Evolutionary conservation across 345 rosid species (phyloP).

Genomic region (Salix udensis): DNA sequence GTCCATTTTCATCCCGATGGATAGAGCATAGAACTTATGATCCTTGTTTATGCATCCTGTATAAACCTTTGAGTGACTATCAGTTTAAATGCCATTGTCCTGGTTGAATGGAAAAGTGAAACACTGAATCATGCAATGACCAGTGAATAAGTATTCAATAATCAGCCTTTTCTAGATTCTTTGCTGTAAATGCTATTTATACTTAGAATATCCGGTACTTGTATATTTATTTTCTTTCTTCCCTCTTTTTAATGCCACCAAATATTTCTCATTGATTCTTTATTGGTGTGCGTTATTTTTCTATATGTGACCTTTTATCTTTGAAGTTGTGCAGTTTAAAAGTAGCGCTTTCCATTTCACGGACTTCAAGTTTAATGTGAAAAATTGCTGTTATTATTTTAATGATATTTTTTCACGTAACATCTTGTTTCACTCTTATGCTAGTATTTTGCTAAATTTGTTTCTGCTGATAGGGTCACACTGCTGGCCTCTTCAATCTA

Average conservation of each 20-base stretch:
- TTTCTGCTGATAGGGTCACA: constrained; percentile 69
- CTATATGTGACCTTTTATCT: background rate
- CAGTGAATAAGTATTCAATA: background rate
- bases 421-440: background rate
- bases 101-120: background rate
- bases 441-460: background rate
- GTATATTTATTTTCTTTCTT: background rate
- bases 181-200: background rate
- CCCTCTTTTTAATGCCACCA: background rate
- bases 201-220: background rate
- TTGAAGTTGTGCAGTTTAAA: background rate
- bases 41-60: background rate
- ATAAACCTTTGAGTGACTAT: background rate
- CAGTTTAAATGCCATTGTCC: background rate
- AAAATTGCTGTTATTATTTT: background rate
- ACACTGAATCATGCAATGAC: background rate
- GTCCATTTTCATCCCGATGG: background rate
- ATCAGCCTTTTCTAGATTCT: background rate
- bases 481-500: constrained; percentile 84
- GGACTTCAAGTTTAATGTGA: background rate
- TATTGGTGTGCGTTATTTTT: background rate
- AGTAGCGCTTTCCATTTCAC: background rate
- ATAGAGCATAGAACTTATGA: background rate
- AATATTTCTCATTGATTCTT: background rate
- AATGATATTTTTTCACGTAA: background rate